Evolutionary conservation across 1,284 basidiomycete genomes (phyloP).

Genomic region (Melampsora abietis-canadensis): DNA sequence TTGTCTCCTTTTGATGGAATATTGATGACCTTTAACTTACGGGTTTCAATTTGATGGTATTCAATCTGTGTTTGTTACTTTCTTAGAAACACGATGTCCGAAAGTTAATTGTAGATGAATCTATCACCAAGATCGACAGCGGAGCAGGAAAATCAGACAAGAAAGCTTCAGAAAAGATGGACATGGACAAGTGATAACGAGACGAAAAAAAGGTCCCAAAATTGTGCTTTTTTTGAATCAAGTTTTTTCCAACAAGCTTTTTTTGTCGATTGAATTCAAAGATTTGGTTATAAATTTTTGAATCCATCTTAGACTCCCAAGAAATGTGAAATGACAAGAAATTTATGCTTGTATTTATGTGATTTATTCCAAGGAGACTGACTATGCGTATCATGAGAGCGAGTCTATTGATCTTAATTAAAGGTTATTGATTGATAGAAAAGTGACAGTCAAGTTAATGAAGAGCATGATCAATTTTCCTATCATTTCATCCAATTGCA

Average conservation of each 20-base stretch:
- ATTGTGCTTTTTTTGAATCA: background rate
- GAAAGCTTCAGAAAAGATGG: slow-evolving; percentile 26
- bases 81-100: slow-evolving; percentile 40
- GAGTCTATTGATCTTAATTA: no score
- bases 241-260: background rate
- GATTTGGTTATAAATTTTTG: no score
- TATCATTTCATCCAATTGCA: no score
- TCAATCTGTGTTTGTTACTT: background rate
- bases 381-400: no score
- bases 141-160: slow-evolving; percentile 13
- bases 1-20: background rate
- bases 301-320: no score
- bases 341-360: no score
- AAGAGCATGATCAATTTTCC: no score
- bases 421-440: no score
- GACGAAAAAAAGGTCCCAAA: background rate
- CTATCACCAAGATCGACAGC: slow-evolving; percentile 25
- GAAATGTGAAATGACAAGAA: no score
- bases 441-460: no score
- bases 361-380: no score
- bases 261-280: background rate
- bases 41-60: background rate
- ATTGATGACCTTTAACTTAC: background rate
- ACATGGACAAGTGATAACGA: slow-evolving; percentile 29
- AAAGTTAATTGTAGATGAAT: slow-evolving; percentile 39